Percentiles rank a stretch among this genome's conserved stretches.
Evolutionary conservation across 2,329 filamentous ascomycete species (phyloP).

Genomic region (Coniella lustricola): DNA sequence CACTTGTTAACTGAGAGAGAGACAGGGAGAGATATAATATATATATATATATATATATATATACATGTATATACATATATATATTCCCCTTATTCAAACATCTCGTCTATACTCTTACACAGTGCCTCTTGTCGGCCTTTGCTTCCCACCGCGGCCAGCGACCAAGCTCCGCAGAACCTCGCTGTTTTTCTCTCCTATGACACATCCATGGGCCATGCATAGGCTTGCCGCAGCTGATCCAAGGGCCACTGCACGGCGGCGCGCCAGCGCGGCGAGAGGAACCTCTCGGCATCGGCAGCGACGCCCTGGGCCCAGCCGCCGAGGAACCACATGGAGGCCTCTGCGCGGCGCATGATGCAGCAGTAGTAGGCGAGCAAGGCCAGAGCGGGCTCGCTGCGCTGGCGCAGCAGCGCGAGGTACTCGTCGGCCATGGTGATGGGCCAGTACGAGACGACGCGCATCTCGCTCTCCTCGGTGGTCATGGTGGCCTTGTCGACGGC

Average conservation of each 20-base stretch:
- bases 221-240: slow-evolving; percentile 4
- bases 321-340: slow-evolving; percentile 19
- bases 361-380: slow-evolving; percentile 21
- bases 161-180: no score
- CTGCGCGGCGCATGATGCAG: slow-evolving; percentile 17
- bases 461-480: slow-evolving; percentile 17
- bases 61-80: no score
- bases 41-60: no score
- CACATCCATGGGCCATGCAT: no score
- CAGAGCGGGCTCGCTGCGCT: slow-evolving; percentile 17
- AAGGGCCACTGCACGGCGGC: slow-evolving; percentile 10
- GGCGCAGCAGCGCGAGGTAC: slow-evolving; percentile 18
- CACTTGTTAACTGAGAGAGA: no score
- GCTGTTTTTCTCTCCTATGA: no score
- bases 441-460: slow-evolving; percentile 20
- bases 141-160: no score
- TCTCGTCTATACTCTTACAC: no score
- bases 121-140: no score
- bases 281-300: slow-evolving; percentile 1
- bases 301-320: slow-evolving; percentile 8
- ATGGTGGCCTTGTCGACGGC: slow-evolving; percentile 12
- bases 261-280: slow-evolving; percentile 8
- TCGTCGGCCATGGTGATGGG: slow-evolving; percentile 20
- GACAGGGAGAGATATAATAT: no score
- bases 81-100: no score